Evolutionary conservation across 2,329 filamentous ascomycete genomes (phyloP).

Genomic region (Aspergillus caelatus): DNA sequence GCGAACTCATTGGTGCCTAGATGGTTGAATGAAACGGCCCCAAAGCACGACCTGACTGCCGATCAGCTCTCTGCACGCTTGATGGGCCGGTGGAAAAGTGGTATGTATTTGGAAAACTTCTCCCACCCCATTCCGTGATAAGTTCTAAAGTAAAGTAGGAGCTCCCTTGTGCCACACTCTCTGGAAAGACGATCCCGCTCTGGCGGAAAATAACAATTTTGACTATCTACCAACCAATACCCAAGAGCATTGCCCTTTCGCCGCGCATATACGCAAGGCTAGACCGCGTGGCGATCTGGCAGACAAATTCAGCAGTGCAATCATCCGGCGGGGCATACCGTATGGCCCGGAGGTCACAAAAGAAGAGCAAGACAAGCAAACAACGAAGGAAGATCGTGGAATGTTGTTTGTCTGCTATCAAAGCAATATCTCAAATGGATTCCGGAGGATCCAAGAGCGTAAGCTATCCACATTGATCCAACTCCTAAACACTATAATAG

Average conservation of each 20-base stretch:
- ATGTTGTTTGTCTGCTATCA: slow-evolving; percentile 6
- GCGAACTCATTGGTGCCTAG: not conserved
- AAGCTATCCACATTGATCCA: not conserved
- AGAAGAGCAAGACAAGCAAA: not conserved
- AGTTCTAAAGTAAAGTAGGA: not conserved
- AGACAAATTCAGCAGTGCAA: not conserved
- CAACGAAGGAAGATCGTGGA: not conserved
- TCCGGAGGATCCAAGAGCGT: not conserved
- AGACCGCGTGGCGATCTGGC: slow-evolving; percentile 3
- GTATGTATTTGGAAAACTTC: not conserved
- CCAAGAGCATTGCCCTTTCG: slow-evolving; percentile 10
- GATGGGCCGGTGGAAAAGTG: slow-evolving; percentile 13
- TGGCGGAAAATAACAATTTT: slow-evolving; percentile 4
- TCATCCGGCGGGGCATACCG: slow-evolving; percentile 12
- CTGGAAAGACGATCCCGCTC: not conserved
- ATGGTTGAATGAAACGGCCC: not conserved
- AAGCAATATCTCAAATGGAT: slow-evolving; percentile 2
- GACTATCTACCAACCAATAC: not conserved
- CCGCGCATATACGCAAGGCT: slow-evolving; percentile 11
- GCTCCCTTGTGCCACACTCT: slow-evolving; percentile 5
- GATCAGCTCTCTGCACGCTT: slow-evolving; percentile 10
- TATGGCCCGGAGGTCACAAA: slow-evolving; percentile 4
- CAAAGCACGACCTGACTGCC: not conserved
- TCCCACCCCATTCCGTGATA: not conserved
- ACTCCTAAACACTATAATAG: not conserved